phyloP scores from a whole-genome alignment of 2,329 filamentous ascomycete species.

The Pseudogymnoascus sp. region DNA sequence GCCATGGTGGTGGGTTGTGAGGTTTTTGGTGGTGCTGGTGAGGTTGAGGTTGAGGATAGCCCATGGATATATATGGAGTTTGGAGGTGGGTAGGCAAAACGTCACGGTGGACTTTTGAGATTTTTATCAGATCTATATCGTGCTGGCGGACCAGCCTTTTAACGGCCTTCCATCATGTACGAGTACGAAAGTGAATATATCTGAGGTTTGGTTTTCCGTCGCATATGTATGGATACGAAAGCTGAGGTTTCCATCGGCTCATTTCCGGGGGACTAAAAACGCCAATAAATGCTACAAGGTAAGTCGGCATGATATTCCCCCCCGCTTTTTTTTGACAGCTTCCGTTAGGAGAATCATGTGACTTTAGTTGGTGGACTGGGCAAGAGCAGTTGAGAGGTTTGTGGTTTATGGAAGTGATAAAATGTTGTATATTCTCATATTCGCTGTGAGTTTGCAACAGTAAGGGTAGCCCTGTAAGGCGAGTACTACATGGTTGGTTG shows the following conservation, averaged over 20 bases:
- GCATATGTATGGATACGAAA: too few species aligned
- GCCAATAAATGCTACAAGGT: background rate
- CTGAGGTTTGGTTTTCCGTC: background rate
- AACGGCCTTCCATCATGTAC: background rate
- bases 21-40: background rate
- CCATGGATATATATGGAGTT: background rate
- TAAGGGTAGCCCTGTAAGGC: background rate
- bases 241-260: background rate
- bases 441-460: background rate
- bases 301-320: background rate
- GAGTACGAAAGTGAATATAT: background rate
- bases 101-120: background rate
- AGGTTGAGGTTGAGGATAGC: background rate
- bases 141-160: background rate
- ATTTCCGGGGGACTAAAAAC: background rate
- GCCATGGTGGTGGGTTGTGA: background rate
- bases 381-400: background rate
- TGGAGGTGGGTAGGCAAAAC: background rate
- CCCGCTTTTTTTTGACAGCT: background rate
- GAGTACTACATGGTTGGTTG: background rate
- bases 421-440: background rate
- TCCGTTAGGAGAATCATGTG: background rate
- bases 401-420: background rate
- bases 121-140: background rate
- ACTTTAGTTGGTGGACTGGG: background rate